Conservation (phyloP, 2,329 filamentous ascomycete genomes). For the Thelonectria rubi region DNA sequence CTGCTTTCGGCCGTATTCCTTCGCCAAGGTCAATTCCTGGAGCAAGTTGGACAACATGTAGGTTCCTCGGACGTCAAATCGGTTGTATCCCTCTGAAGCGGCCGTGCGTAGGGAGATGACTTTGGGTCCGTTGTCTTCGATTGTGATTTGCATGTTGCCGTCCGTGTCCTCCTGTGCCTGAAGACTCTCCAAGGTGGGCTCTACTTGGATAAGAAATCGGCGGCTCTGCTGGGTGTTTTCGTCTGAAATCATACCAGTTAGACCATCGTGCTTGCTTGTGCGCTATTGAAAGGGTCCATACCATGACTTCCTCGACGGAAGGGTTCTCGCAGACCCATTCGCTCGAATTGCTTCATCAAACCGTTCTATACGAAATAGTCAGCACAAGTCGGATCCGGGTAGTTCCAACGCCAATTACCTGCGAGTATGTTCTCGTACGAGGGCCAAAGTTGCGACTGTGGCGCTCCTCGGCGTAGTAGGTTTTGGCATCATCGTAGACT, state of each 20-base stretch:
- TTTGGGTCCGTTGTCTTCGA: slow-evolving; percentile 95
- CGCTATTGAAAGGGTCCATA: slow-evolving; percentile 44
- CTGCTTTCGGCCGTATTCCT: slow-evolving; percentile 88
- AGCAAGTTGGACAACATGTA: slow-evolving; percentile 98
- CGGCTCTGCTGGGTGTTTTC: slow-evolving; percentile 73
- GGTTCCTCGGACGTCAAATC: slow-evolving; percentile 90
- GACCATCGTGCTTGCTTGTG: not conserved
- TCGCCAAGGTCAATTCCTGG: slow-evolving; percentile 91
- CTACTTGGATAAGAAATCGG: slow-evolving; percentile 87
- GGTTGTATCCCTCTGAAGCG: slow-evolving; percentile 84
- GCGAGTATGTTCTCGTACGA: slow-evolving; percentile 66
- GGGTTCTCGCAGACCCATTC: slow-evolving; percentile 61
- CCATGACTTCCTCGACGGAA: slow-evolving; percentile 69
- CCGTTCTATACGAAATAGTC: slow-evolving; percentile 56
- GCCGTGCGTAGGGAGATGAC: slow-evolving; percentile 86
- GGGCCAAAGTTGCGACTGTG: slow-evolving; percentile 59
- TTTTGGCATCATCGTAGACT: slow-evolving; percentile 66
- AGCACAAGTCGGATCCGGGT: slow-evolving; percentile 33
- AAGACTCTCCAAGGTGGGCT: slow-evolving; percentile 81
- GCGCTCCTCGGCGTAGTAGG: slow-evolving; percentile 66
- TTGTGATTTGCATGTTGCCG: slow-evolving; percentile 95
- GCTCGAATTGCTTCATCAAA: slow-evolving; percentile 62
- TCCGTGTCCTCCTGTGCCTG: slow-evolving; percentile 91
- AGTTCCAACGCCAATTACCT: slow-evolving; percentile 49
- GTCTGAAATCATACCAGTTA: slow-evolving; percentile 61